Percentiles rank a stretch among this genome's conserved stretches.
Conservation (phyloP, 1,139 yeast species). For the Saccharomyces hybrid region DNA sequence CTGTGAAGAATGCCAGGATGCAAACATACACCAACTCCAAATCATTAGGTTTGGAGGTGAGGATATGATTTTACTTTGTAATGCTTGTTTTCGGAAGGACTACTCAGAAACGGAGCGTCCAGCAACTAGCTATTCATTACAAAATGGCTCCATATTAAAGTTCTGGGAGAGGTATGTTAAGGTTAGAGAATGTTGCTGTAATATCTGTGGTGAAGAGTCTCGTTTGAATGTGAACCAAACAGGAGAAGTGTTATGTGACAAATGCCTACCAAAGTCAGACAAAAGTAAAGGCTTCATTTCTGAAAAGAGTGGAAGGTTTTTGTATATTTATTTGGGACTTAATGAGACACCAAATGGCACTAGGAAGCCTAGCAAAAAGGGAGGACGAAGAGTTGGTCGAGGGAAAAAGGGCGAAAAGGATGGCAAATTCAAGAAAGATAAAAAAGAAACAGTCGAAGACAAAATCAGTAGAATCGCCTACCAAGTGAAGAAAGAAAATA, state of each 20-base stretch:
- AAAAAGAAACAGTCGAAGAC: conserved; percentile 16
- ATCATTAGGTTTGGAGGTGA: conserved; percentile 49
- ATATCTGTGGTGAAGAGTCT: conserved; percentile 38
- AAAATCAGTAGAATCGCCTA: conserved; percentile 23
- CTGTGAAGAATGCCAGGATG: conserved; percentile 53
- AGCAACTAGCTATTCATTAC: conserved; percentile 43
- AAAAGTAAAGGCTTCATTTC: conserved; percentile 32
- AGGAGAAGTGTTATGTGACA: conserved; percentile 36
- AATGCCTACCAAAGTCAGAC: conserved; percentile 34
- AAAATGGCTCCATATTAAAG: conserved; percentile 49
- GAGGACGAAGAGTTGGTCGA: conserved; percentile 9
- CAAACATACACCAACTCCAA: conserved; percentile 47
- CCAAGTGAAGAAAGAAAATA: conserved; percentile 22
- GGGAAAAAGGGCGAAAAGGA: conserved; percentile 14
- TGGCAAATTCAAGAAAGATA: conserved; percentile 14
- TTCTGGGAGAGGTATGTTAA: conserved; percentile 42
- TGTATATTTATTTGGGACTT: conserved; percentile 44
- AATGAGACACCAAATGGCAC: conserved; percentile 33
- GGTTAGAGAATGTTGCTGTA: conserved; percentile 47
- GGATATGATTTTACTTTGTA: conserved; percentile 48
- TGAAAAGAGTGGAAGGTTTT: conserved; percentile 44
- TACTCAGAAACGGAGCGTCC: conserved; percentile 34
- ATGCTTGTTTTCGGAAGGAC: conserved; percentile 39
- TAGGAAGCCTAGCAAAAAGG: conserved; percentile 7
- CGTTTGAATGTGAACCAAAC: conserved; percentile 37